Evolutionary conservation across 805 yeast genomes (phyloP), one percentile per base, ranked within the genome.

Genomic region (Metschnikowia matae): DNA sequence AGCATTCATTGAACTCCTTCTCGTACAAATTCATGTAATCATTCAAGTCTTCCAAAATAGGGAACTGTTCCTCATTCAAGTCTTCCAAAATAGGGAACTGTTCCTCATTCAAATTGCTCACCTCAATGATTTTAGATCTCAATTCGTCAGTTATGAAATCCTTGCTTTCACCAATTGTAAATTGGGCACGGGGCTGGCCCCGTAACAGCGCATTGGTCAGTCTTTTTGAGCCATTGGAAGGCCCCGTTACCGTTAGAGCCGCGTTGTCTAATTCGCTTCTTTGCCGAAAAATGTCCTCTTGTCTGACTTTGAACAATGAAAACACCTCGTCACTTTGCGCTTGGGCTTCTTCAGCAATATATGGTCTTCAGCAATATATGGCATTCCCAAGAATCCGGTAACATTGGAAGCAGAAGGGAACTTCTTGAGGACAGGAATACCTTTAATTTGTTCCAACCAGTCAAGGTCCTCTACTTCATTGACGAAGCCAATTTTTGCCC

Each of bases 21-120:
- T 82, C 87, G 68, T 83, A 91, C 11, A 90, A 72, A n/a, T 80
- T 76, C 57, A 86, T 78, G 65, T 88, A 91, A 43, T 81, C 78
- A 63, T 89, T 90, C 59, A 91, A 70, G 57, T 90, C 96, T 20
- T 81, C 83, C 44, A 85, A 70, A 8, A 83, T 79, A 0, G 96
- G 96, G 57, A 90, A 84, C 57, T 86, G 84, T 14, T 76, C 68
- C 18, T 79, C 77, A 23, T 74, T 65, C 50, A 87, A 66, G n/a
- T n/a, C 96, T 20, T 81, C 83, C 44, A 85, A 70, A 8, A 83
- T 79, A 0, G 96, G 96, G 57, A 90, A 84, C 57, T 86, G 84
- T 14, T 76, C 68, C 18, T 79, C 77, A 23, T 74, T 65, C 50
- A 87, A 66, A 54, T 79, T 76, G 62, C 85, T 82, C 31, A 73